These are phyloP conservation scores for Phytophthora podocarpi DNA, from an alignment of 352 stramenopile species.

Conservation along the genomic window DNA sequence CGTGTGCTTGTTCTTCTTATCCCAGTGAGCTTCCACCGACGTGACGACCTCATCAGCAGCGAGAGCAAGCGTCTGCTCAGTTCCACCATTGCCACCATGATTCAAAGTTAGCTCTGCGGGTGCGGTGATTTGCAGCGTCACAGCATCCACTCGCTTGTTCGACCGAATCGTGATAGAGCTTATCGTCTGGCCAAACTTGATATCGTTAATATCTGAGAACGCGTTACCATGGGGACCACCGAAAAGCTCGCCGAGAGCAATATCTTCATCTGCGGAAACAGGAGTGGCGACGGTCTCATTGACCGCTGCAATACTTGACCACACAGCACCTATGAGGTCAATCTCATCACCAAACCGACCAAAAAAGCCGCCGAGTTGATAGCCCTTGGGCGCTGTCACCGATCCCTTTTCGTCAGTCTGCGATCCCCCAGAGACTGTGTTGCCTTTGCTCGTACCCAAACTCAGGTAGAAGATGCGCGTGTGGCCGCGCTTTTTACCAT, in stretches of 20 bases:
- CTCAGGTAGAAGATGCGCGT: conserved; percentile 27
- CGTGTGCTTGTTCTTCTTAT: conserved; percentile 42
- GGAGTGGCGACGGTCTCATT: conserved; percentile 14
- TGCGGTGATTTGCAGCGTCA: conserved; percentile 36
- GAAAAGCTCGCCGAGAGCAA: conserved; percentile 20
- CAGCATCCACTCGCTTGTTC: conserved; percentile 40
- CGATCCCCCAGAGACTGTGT: conserved; percentile 12
- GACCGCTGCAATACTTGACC: conserved; percentile 29
- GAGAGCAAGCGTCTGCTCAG: conserved; percentile 40
- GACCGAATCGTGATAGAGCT: conserved; percentile 23
- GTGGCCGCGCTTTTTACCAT: background rate
- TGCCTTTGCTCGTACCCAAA: conserved; percentile 14
- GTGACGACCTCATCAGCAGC: conserved; percentile 28
- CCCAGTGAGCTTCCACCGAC: conserved; percentile 50
- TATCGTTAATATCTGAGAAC: conserved; percentile 31
- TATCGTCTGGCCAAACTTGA: conserved; percentile 24
- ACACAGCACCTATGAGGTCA: conserved; percentile 23
- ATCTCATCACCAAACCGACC: conserved; percentile 25
- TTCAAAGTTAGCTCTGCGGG: conserved; percentile 24
- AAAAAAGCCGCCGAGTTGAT: conserved; percentile 28
- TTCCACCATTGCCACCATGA: conserved; percentile 49
- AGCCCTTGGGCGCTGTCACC: conserved; percentile 18
- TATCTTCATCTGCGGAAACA: conserved; percentile 23
- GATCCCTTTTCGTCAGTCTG: conserved; percentile 20
- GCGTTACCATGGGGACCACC: conserved; percentile 23